Conservation (phyloP, 352 stramenopile genomes). For the Pythium pyrilobum region DNA sequence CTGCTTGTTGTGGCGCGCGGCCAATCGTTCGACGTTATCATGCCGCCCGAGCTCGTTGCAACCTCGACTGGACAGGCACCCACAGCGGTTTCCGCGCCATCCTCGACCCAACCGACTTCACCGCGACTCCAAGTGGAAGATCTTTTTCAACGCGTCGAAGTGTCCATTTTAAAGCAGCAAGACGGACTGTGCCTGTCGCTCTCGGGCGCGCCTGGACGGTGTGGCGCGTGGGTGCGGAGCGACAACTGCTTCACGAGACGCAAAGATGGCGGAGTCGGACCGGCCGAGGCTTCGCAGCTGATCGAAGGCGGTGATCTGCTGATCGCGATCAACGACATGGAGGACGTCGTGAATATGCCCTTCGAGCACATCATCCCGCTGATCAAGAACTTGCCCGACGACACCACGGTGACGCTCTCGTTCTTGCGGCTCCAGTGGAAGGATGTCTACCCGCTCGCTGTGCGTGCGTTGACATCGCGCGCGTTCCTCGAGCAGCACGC, state of each 20-base stretch:
- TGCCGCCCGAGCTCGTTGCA: slow-evolving; percentile 13
- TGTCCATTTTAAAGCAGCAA: slow-evolving; percentile 46
- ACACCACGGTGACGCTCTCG: slow-evolving; percentile 34
- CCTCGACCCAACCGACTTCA: background rate
- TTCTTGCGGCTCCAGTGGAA: slow-evolving; percentile 66
- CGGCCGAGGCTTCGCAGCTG: slow-evolving; percentile 46
- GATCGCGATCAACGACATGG: slow-evolving; percentile 54
- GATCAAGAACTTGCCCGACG: slow-evolving; percentile 53
- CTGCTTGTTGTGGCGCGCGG: slow-evolving; percentile 59
- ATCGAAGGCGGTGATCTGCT: slow-evolving; percentile 71
- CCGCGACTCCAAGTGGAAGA: slow-evolving; percentile 11
- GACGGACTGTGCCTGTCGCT: slow-evolving; percentile 79
- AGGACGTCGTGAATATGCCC: slow-evolving; percentile 43
- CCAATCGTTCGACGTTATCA: slow-evolving; percentile 30
- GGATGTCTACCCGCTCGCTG: slow-evolving; percentile 43
- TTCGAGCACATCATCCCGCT: slow-evolving; percentile 67
- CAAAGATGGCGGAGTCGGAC: slow-evolving; percentile 40
- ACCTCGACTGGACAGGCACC: background rate
- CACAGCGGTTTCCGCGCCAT: background rate
- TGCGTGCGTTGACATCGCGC: slow-evolving; percentile 34
- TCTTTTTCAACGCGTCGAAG: slow-evolving; percentile 41
- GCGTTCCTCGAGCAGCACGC: slow-evolving; percentile 45
- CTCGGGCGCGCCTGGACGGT: slow-evolving; percentile 60
- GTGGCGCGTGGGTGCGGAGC: slow-evolving; percentile 75
- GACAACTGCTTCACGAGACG: slow-evolving; percentile 66